A percentile compares a stretch with the other conserved stretches of the same genome.
These are phyloP conservation scores for Apiospora marii DNA, from an alignment of 2,329 filamentous ascomycete genomes.

Conservation along the genomic window DNA sequence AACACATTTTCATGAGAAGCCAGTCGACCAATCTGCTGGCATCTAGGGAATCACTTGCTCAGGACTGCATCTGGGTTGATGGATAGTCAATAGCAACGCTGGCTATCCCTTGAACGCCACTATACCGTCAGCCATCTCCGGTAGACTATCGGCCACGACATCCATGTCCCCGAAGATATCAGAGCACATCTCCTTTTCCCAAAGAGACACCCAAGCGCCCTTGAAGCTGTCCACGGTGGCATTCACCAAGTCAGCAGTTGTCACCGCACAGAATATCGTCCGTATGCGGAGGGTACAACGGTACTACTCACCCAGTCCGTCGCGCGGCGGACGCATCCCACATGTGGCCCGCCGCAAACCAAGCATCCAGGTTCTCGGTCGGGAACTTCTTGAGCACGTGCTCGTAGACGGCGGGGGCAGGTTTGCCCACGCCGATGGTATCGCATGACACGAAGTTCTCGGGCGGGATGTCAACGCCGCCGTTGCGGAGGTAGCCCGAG, in stretches of 20 bases:
- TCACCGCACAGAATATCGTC: too few relatives aligned
- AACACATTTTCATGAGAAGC: too few relatives aligned
- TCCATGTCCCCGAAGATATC: constrained; percentile 63
- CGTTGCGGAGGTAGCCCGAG: constrained; percentile 57
- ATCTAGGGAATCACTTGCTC: too few relatives aligned
- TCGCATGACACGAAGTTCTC: constrained; percentile 63
- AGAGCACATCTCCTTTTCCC: constrained; percentile 57
- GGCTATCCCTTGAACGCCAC: constrained; percentile 30
- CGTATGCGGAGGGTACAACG: not conserved
- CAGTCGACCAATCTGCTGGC: too few relatives aligned
- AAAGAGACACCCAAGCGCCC: constrained; percentile 60
- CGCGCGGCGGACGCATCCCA: constrained; percentile 65
- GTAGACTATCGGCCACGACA: constrained; percentile 54
- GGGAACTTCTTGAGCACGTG: constrained; percentile 42
- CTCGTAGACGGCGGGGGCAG: constrained; percentile 55
- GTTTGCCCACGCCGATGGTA: constrained; percentile 56
- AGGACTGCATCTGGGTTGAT: not conserved
- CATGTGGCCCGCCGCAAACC: constrained; percentile 67
- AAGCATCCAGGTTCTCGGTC: constrained; percentile 48
- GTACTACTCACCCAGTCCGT: constrained; percentile 47
- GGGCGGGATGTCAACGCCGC: constrained; percentile 55
- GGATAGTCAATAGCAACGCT: not conserved
- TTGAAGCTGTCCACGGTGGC: constrained; percentile 45
- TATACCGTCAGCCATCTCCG: constrained; percentile 55
- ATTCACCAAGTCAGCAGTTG: not conserved